Percentiles rank a stretch among this genome's conserved stretches.
These are phyloP conservation scores for Aspergillus baeticus DNA, from an alignment of 495 filamentous ascomycete species.

Conservation along the genomic window DNA sequence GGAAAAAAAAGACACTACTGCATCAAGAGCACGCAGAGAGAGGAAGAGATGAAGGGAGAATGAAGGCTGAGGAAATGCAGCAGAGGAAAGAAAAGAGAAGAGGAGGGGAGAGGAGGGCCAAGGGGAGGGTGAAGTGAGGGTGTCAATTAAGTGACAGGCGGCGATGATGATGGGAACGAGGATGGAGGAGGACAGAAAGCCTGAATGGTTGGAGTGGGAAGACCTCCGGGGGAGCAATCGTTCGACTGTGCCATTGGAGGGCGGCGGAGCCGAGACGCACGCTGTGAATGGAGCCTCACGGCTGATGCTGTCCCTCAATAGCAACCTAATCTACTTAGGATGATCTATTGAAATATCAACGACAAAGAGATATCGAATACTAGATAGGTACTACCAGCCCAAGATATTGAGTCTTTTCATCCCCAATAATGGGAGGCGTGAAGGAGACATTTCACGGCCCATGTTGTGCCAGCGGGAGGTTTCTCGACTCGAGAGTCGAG, in stretches of 20 bases:
- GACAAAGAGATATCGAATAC: no score
- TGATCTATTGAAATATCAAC: background rate
- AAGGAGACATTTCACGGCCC: no score
- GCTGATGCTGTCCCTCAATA: background rate
- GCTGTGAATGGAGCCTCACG: conserved; percentile 3
- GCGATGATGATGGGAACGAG: conserved; percentile 15
- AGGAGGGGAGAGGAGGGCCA: conserved; percentile 12
- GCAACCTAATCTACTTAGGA: background rate
- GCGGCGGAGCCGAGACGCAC: conserved; percentile 15
- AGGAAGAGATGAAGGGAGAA: conserved; percentile 18
- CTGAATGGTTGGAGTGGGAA: conserved; percentile 16
- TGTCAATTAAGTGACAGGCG: conserved; percentile 16
- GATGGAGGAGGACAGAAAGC: conserved; percentile 29
- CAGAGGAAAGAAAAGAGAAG: conserved; percentile 16
- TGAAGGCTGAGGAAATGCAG: conserved; percentile 13
- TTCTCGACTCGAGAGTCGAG: no score
- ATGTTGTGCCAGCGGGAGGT: no score
- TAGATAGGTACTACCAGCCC: no score
- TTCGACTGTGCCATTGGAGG: conserved; percentile 14
- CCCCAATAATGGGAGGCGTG: no score
- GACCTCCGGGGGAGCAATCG: conserved; percentile 12
- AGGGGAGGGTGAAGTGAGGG: conserved; percentile 7
- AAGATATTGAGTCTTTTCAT: no score
- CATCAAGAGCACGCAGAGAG: conserved; percentile 18
- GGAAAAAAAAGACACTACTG: conserved; percentile 17